Evolutionary conservation across 2,329 filamentous ascomycete species (phyloP).

Genomic region (Cercospora sojina): DNA sequence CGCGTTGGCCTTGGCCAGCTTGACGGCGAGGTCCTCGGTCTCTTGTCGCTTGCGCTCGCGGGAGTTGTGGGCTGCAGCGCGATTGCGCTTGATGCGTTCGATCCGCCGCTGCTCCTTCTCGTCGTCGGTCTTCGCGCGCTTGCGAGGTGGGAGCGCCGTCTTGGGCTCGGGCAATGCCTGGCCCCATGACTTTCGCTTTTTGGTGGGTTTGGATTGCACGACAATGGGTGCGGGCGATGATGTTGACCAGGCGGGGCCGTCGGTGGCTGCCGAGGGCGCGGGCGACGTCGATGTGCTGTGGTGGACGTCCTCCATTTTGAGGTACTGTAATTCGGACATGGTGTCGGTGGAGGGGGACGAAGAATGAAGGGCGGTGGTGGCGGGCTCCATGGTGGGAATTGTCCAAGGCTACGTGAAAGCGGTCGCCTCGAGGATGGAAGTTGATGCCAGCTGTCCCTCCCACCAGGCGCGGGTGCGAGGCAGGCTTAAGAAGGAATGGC

Average conservation of each 20-base stretch:
- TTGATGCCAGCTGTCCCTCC: slow-evolving; percentile 3
- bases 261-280: slow-evolving; percentile 17
- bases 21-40: slow-evolving; percentile 73
- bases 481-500: not conserved
- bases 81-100: slow-evolving; percentile 93
- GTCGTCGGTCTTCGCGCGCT: slow-evolving; percentile 97
- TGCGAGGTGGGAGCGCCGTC: slow-evolving; percentile 90
- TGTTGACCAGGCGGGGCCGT: slow-evolving; percentile 10
- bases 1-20: slow-evolving; percentile 35
- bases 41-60: slow-evolving; percentile 88
- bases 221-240: slow-evolving; percentile 33
- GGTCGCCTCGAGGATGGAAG: slow-evolving; percentile 7
- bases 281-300: slow-evolving; percentile 22
- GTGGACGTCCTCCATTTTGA: slow-evolving; percentile 33
- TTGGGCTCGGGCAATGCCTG: slow-evolving; percentile 95
- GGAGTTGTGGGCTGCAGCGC: slow-evolving; percentile 93
- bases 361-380: not conserved
- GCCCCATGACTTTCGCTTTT: slow-evolving; percentile 85
- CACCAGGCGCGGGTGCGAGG: not conserved
- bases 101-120: slow-evolving; percentile 98
- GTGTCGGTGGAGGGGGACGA: slow-evolving; percentile 5
- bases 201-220: slow-evolving; percentile 36
- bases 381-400: slow-evolving; percentile 3
- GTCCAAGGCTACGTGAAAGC: slow-evolving; percentile 8
- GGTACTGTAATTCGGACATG: slow-evolving; percentile 20